Conservation (phyloP, 2,329 filamentous ascomycete species). For the Paradendryphiella salina region DNA sequence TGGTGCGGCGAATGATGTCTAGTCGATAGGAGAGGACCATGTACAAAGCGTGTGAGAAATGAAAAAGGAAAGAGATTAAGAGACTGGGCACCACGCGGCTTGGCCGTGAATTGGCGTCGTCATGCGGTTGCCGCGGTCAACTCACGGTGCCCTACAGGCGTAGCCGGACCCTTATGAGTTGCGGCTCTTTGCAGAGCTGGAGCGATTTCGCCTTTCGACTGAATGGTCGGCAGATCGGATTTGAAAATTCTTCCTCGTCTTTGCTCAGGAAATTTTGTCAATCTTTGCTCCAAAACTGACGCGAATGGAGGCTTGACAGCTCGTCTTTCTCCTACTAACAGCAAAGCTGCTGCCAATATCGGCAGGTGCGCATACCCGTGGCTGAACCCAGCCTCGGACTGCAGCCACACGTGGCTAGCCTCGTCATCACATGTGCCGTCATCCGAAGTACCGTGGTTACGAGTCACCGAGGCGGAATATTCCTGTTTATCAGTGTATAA, state of each 20-base stretch:
- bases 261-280: not conserved
- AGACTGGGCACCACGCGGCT: not conserved
- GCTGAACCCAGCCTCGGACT: slow-evolving; percentile 8
- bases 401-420: slow-evolving; percentile 13
- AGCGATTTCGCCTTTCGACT: not conserved
- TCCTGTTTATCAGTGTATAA: not conserved
- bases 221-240: not conserved
- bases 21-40: not conserved
- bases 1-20: slow-evolving; percentile 8
- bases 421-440: slow-evolving; percentile 5
- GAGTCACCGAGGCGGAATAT: not conserved
- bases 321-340: not conserved
- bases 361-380: slow-evolving; percentile 5
- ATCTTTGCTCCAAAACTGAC: not conserved
- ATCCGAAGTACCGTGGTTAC: slow-evolving; percentile 1
- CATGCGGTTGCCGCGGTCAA: slow-evolving; percentile 6
- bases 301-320: not conserved
- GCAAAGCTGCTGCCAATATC: not conserved
- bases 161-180: slow-evolving; percentile 9
- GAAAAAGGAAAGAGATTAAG: not conserved
- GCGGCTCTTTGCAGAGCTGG: slow-evolving; percentile 14
- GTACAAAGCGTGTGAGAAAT: slow-evolving; percentile 3
- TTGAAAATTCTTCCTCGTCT: not conserved
- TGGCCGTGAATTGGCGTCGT: slow-evolving; percentile 11
- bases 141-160: slow-evolving; percentile 11